These are phyloP conservation scores for Carex kokanica DNA, from an alignment of 176 grass and related monocot species.

Conservation along the genomic window DNA sequence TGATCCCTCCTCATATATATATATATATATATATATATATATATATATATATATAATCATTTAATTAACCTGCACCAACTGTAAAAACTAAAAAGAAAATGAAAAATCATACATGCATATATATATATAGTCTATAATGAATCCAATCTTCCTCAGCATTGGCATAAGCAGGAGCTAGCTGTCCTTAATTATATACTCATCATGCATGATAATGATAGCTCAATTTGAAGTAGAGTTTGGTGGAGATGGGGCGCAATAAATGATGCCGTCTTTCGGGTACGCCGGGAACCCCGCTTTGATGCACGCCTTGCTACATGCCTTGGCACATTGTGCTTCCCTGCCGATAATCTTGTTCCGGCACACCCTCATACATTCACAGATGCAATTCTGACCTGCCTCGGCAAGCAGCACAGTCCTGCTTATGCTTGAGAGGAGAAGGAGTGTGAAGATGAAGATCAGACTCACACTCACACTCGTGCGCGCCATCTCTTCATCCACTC, in stretches of 20 bases:
- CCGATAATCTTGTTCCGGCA: slow-evolving; percentile 1
- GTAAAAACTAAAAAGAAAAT: not conserved
- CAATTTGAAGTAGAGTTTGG: not conserved
- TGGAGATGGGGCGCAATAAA: not conserved
- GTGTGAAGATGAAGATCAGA: slow-evolving; percentile 1
- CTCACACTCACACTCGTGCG: not conserved
- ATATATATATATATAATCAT: no score
- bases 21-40: no score
- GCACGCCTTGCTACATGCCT: slow-evolving; percentile 12
- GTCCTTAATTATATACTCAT: not conserved
- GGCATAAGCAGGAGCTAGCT: no score
- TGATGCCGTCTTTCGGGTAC: slow-evolving; percentile 23
- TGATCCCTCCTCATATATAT: no score
- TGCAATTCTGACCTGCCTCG: slow-evolving; percentile 10
- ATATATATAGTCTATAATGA: not conserved
- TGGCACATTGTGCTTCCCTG: not conserved
- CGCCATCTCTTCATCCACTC: slow-evolving; percentile 8
- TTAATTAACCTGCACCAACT: not conserved
- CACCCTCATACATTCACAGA: slow-evolving; percentile 23
- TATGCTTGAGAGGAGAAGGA: not conserved
- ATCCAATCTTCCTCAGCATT: not conserved
- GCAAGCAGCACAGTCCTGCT: not conserved
- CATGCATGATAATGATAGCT: not conserved
- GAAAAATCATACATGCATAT: not conserved
- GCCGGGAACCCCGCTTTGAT: slow-evolving; percentile 2